Conservation (phyloP, 1,284 basidiomycete genomes). For the Leccinum ponderosum region DNA sequence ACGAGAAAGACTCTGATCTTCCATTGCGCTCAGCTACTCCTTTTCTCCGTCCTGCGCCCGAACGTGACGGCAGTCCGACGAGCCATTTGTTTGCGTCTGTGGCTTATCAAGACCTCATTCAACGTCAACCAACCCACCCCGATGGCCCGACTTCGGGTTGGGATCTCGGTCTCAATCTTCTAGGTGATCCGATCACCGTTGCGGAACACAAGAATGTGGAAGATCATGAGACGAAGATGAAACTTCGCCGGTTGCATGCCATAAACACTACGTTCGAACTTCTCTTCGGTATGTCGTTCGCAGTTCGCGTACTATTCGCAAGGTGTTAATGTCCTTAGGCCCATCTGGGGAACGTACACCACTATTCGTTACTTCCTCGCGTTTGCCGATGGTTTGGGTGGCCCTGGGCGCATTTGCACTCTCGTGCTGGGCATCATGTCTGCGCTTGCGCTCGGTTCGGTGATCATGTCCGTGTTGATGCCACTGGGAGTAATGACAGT, state of each 20-base stretch:
- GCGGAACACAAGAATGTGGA: constrained; percentile 42
- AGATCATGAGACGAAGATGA: constrained; percentile 39
- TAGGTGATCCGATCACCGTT: constrained; percentile 40
- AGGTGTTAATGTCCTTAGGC: constrained; percentile 35
- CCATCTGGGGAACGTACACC: constrained; percentile 57
- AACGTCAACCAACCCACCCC: constrained; percentile 46
- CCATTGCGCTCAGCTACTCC: constrained; percentile 49
- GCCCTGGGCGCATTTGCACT: constrained; percentile 43
- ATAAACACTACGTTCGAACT: constrained; percentile 42
- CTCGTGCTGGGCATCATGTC: constrained; percentile 62
- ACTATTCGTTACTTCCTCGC: constrained; percentile 64
- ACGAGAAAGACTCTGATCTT: constrained; percentile 40
- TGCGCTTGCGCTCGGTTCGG: constrained; percentile 56
- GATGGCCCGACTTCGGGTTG: constrained; percentile 36
- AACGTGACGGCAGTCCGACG: constrained; percentile 49
- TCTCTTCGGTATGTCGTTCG: constrained; percentile 47
- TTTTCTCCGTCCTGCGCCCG: constrained; percentile 46
- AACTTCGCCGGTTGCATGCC: constrained; percentile 42
- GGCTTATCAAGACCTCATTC: constrained; percentile 48
- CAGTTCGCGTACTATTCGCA: not conserved
- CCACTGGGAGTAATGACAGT: constrained; percentile 22
- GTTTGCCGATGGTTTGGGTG: constrained; percentile 42
- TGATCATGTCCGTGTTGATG: constrained; percentile 44
- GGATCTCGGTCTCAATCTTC: constrained; percentile 41
- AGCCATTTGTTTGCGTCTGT: constrained; percentile 42